Evolutionary conservation across 257 asterid species (phyloP).

Genomic region (Fraxinus quadrangulata): DNA sequence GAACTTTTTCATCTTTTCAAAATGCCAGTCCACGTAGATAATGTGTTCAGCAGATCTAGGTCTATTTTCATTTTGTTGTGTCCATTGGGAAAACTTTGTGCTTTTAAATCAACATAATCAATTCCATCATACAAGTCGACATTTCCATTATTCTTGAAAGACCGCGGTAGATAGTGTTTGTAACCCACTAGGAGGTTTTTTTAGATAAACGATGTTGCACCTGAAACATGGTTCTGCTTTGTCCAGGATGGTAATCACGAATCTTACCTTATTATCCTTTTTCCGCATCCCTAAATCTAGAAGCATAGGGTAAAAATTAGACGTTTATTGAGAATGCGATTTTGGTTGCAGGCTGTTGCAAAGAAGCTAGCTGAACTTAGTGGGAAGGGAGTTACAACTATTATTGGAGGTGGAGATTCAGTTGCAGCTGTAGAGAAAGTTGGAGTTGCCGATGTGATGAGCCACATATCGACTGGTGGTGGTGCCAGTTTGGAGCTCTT

Average conservation of each 20-base stretch:
- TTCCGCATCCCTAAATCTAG: not conserved
- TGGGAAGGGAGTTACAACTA: constrained; percentile 81
- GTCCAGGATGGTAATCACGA: not conserved
- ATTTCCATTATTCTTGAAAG: not conserved
- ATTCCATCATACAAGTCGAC: not conserved
- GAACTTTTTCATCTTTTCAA: not conserved
- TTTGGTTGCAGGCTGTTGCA: constrained; percentile 58
- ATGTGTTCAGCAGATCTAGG: not conserved
- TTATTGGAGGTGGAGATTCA: constrained; percentile 92
- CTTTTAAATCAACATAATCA: too few relatives aligned
- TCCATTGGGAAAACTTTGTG: not conserved
- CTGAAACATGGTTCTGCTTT: too few relatives aligned
- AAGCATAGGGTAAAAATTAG: not conserved
- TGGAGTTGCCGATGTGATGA: constrained; percentile 80
- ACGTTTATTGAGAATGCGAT: constrained; percentile 2
- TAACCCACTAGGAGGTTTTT: not conserved
- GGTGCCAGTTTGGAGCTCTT: constrained; percentile 95
- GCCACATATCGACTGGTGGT: constrained; percentile 95
- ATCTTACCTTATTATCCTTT: not conserved
- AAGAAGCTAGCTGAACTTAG: constrained; percentile 84
- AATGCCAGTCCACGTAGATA: not conserved
- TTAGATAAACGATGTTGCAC: not conserved
- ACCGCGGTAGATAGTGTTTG: not conserved
- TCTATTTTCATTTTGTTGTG: not conserved
- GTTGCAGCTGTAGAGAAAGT: constrained; percentile 94